Percentiles rank a stretch among this genome's conserved stretches.
These are phyloP conservation scores for Eimeria praecox DNA, from an alignment of 169 alveolate genomes.

Conservation along the genomic window DNA sequence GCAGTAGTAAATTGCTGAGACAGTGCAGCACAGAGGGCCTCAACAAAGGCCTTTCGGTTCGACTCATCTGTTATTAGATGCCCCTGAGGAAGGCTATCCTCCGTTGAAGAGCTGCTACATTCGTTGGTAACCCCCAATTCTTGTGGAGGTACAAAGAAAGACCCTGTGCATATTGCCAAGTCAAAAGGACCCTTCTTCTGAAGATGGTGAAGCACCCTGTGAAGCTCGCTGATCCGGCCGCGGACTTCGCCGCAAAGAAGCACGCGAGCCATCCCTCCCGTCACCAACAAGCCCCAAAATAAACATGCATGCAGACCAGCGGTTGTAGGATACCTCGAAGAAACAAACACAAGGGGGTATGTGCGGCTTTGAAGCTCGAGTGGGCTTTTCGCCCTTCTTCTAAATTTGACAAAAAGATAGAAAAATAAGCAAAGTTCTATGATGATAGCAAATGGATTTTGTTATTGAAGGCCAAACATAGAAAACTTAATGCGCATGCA, in stretches of 20 bases:
- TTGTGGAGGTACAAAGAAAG: neutral
- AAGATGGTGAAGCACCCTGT: constrained; percentile 5
- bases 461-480: neutral
- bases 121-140: neutral
- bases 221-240: constrained; percentile 26
- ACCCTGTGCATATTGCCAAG: constrained; percentile 30
- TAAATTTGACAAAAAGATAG: neutral
- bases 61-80: neutral
- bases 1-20: neutral
- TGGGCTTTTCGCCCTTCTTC: neutral
- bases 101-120: neutral
- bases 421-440: neutral
- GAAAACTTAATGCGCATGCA: neutral
- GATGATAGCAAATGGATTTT: neutral
- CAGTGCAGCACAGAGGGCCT: neutral
- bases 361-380: neutral
- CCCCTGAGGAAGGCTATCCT: neutral
- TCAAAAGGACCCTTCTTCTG: constrained; percentile 71
- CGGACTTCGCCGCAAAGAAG: constrained; percentile 52
- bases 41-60: neutral
- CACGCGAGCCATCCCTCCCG: constrained; percentile 58
- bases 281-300: neutral
- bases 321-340: neutral
- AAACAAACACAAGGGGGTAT: neutral
- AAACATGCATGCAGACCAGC: neutral